phyloP scores from a whole-genome alignment of 176 grass and related monocot species.

The Rhynchospora pubera region DNA sequence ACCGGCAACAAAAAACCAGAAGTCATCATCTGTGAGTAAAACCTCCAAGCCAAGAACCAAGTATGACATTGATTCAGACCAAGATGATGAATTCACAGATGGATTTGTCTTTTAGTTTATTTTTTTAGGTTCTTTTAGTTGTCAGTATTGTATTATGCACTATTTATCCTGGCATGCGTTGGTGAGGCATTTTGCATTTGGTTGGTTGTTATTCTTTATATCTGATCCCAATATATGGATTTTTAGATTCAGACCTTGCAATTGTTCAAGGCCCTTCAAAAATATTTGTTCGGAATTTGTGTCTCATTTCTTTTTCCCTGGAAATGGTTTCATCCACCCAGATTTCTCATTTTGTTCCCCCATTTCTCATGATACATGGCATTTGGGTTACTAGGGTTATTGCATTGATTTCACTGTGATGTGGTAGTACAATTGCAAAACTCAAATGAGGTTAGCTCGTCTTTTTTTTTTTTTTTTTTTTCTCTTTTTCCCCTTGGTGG shows the following conservation, averaged over 20 bases:
- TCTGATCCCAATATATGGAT: background rate
- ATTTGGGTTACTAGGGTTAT: background rate
- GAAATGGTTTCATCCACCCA: background rate
- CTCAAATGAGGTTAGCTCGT: background rate
- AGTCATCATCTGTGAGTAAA: constrained; percentile 35
- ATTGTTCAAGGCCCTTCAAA: no score
- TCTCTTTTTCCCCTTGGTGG: background rate
- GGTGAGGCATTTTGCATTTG: constrained; percentile 12
- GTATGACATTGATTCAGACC: constrained; percentile 44
- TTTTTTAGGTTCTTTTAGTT: background rate
- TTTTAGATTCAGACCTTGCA: background rate
- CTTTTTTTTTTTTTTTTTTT: background rate
- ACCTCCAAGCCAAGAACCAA: constrained; percentile 49
- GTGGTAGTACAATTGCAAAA: no score
- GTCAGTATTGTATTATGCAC: background rate
- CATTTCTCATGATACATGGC: background rate
- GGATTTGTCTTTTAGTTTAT: constrained; percentile 20
- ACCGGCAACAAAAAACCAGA: constrained; percentile 39
- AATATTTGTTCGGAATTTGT: background rate
- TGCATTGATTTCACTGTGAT: no score
- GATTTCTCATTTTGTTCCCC: background rate
- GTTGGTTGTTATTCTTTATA: constrained; percentile 6
- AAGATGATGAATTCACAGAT: constrained; percentile 74
- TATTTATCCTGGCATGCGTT: background rate
- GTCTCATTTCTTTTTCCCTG: background rate